Evolutionary conservation across 2,329 filamentous ascomycete species (phyloP).

Genomic region (Hypoxylon sp.): DNA sequence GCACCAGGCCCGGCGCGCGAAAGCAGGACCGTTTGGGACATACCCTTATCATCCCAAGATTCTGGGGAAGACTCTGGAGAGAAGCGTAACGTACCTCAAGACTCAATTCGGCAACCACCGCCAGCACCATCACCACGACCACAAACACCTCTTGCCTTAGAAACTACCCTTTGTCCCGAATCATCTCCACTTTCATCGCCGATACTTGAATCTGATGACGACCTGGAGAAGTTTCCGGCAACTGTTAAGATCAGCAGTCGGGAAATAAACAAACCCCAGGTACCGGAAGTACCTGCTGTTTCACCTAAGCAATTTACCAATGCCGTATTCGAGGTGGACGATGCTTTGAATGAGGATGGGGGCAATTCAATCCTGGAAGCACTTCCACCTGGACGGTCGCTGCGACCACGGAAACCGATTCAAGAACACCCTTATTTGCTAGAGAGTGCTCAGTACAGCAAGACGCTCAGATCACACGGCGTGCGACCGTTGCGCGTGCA

Average conservation of each 20-base stretch:
- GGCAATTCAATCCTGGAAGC: constrained; percentile 12
- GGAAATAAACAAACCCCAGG: constrained; percentile 14
- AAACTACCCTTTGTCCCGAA: constrained; percentile 6
- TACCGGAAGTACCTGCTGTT: constrained; percentile 16
- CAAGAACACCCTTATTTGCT: constrained; percentile 71
- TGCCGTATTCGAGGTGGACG: constrained; percentile 32
- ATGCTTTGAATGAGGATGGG: constrained; percentile 30
- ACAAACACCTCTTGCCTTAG: not conserved
- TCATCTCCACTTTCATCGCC: constrained; percentile 37
- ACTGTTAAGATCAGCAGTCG: not conserved
- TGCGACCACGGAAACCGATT: constrained; percentile 71
- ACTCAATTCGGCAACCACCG: constrained; percentile 47
- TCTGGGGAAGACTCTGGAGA: constrained; percentile 27
- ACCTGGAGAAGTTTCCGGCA: not conserved
- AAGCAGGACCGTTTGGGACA: constrained; percentile 48
- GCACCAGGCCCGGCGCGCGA: constrained; percentile 1
- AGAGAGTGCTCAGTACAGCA: constrained; percentile 67
- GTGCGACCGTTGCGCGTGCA: constrained; percentile 64
- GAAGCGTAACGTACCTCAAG: constrained; percentile 46
- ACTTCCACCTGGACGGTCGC: constrained; percentile 56
- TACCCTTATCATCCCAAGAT: constrained; percentile 49
- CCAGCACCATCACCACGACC: not conserved
- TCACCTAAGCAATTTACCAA: constrained; percentile 14
- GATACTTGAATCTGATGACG: constrained; percentile 26
- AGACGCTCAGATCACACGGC: constrained; percentile 65